Percentiles rank a stretch among this genome's conserved stretches.
These are phyloP conservation scores for Bothriochloa decipiens DNA, from an alignment of 176 grass and related monocot species.

Conservation along the genomic window DNA sequence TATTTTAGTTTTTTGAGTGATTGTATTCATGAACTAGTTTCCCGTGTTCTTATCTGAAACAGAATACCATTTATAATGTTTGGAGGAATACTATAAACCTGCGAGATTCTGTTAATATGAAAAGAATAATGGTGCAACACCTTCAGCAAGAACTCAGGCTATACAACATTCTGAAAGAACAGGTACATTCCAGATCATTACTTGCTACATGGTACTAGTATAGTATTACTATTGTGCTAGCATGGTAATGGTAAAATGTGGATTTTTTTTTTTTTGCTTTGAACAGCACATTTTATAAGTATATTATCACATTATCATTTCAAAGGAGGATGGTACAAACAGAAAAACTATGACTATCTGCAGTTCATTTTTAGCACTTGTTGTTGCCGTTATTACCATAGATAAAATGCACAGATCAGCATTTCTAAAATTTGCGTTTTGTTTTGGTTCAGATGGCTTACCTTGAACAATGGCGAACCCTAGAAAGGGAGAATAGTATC, in stretches of 20 bases:
- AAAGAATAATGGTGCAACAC: slow-evolving; percentile 66
- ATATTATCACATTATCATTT: not conserved
- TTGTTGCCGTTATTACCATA: slow-evolving; percentile 22
- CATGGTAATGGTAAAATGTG: slow-evolving; percentile 7
- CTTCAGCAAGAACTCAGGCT: slow-evolving; percentile 65
- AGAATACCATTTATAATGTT: slow-evolving; percentile 70
- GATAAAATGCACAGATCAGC: slow-evolving; percentile 12
- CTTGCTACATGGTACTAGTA: not conserved
- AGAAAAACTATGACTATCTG: not conserved
- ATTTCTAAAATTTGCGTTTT: slow-evolving; percentile 36
- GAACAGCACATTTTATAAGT: not conserved
- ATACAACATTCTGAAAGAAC: slow-evolving; percentile 65
- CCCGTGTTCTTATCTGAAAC: slow-evolving; percentile 44
- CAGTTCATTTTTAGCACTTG: not conserved
- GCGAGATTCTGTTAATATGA: slow-evolving; percentile 64
- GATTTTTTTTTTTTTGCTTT: too few relatives aligned
- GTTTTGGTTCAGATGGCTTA: slow-evolving; percentile 62
- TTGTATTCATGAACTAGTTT: slow-evolving; percentile 35
- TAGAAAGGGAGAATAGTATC: slow-evolving; percentile 68
- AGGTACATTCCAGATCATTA: slow-evolving; percentile 55
- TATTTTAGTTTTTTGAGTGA: slow-evolving; percentile 5
- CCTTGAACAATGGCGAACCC: slow-evolving; percentile 71
- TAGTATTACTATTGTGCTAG: not conserved
- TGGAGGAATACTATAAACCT: slow-evolving; percentile 61
- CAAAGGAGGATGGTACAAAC: not conserved